phyloP scores from a whole-genome alignment of 352 stramenopile genomes.

The Phytophthora sansomeana region DNA sequence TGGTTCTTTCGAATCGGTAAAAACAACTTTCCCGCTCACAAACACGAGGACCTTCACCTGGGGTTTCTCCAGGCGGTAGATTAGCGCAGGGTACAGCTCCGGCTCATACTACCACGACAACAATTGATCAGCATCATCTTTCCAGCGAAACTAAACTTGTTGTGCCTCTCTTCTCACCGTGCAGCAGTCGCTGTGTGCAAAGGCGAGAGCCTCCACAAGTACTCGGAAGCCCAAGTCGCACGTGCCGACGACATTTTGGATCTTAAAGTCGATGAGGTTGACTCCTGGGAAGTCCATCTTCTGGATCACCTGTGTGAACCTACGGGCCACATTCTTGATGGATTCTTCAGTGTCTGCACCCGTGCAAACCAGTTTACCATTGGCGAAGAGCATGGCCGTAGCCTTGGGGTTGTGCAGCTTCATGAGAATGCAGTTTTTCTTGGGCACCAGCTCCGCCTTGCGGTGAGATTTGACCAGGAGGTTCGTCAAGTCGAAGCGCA shows the following conservation, averaged over 20 bases:
- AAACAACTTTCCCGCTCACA: constrained; percentile 98
- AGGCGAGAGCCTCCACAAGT: constrained; percentile 83
- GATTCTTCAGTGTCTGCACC: constrained; percentile 75
- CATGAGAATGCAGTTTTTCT: constrained; percentile 90
- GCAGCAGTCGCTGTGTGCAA: constrained; percentile 76
- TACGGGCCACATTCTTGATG: constrained; percentile 79
- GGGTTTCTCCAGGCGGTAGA: constrained; percentile 97
- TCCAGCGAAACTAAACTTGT: neutral
- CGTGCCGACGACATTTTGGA: constrained; percentile 84
- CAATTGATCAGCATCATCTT: neutral
- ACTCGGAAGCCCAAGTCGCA: constrained; percentile 80
- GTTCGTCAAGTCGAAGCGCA: constrained; percentile 81
- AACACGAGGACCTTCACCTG: constrained; percentile 99
- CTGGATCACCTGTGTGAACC: constrained; percentile 88
- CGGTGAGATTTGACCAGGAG: constrained; percentile 81
- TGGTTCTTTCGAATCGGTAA: constrained; percentile 94
- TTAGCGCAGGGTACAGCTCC: constrained; percentile 98
- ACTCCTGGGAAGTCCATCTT: constrained; percentile 87
- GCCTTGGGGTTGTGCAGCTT: constrained; percentile 74
- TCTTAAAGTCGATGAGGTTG: constrained; percentile 90
- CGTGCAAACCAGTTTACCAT: constrained; percentile 86
- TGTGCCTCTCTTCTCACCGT: constrained; percentile 48
- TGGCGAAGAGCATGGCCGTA: constrained; percentile 87
- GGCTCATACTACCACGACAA: constrained; percentile 93
- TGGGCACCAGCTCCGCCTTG: constrained; percentile 78